A percentile compares a stretch with the other conserved stretches of the same genome.
These are phyloP conservation scores for Physaria fendleri DNA, from an alignment of 345 rosid genomes.

Conservation along the genomic window DNA sequence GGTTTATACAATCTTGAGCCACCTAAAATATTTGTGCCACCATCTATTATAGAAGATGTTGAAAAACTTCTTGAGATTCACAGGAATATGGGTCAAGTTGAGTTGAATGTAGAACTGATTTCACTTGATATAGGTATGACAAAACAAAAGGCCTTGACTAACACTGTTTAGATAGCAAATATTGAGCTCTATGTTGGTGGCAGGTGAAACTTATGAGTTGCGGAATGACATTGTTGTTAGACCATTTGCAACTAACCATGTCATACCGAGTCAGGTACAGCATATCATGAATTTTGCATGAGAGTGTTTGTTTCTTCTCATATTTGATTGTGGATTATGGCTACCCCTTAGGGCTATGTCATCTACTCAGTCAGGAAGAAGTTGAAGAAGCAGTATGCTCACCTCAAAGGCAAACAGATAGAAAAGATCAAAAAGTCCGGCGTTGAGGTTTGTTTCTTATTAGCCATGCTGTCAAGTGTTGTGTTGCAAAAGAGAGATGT, in stretches of 20 bases:
- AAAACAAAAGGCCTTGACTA: neutral
- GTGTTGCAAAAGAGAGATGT: neutral
- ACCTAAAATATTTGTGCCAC: constrained; percentile 79
- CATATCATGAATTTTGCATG: neutral
- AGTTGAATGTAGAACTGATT: constrained; percentile 64
- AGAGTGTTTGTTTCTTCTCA: neutral
- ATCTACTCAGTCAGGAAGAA: constrained; percentile 79
- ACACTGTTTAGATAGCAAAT: neutral
- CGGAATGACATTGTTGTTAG: constrained; percentile 76
- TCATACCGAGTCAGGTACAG: constrained; percentile 86
- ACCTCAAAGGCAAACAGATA: constrained; percentile 87
- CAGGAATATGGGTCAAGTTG: constrained; percentile 79
- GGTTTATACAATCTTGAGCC: constrained; percentile 86
- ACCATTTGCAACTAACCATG: constrained; percentile 84
- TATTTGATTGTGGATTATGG: constrained; percentile 1
- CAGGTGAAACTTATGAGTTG: constrained; percentile 92
- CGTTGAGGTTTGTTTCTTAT: constrained; percentile 47
- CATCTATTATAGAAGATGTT: constrained; percentile 75
- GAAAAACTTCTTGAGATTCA: constrained; percentile 80
- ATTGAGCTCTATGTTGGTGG: constrained; percentile 13
- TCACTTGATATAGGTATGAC: constrained; percentile 69
- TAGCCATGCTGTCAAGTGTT: neutral
- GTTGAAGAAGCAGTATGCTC: constrained; percentile 79
- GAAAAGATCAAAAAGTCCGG: constrained; percentile 93
- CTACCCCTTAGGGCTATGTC: constrained; percentile 70